Base-by-base conservation (phyloP, 2,329 filamentous ascomycete genomes). In the Beauveria australis region DNA sequence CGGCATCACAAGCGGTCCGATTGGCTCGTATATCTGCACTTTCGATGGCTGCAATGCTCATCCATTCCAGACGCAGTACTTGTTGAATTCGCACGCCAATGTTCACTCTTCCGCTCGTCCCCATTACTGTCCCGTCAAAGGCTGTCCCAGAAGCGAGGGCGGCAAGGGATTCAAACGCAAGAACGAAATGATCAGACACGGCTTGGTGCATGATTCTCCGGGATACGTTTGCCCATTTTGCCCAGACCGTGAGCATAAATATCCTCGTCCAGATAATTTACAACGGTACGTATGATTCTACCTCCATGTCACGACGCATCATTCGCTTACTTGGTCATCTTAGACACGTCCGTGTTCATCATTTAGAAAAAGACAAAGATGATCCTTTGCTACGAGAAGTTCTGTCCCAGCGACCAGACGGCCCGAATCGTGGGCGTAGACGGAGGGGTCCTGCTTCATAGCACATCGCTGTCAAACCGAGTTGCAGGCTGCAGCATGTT, bases 171-270 rank as follows among this genome's bases (percentile, higher is more conserved):
- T 89, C 71, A 89, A 89, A 71, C 79, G 86, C 61, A 89, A 88
- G 71, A 89, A 89, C 66, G 86, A 89, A 70, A 88, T 89, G 86
- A 88, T 88, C 52, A 75, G 86, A 30, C 86, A 89, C 69, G 92
- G 93, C 1, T 81, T 97, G 3, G 94, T 97, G 4, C 94, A 99
- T 70, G 88, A 92, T 65, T 96, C 91, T 8, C 94, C 94, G 1
- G 93, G 93, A 63, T 99, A 97, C 69, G 87, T 96, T 33, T 99
- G 94, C 72, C 94, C 94, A 0, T 97, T 97, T 71, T 99, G 94
- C 72, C 89, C 91, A 1, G 92, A 96, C 69, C 83, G 92, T 66
- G 92, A 97, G 71, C 93, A 97, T 73, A 92, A 89, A 71, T 97
- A 97, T 72, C 94, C 94, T 5, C 82, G 94, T 66, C 94, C 94